Evolutionary conservation across 2,329 filamentous ascomycete species (phyloP).

Genomic region (Paecilomyces niveus): DNA sequence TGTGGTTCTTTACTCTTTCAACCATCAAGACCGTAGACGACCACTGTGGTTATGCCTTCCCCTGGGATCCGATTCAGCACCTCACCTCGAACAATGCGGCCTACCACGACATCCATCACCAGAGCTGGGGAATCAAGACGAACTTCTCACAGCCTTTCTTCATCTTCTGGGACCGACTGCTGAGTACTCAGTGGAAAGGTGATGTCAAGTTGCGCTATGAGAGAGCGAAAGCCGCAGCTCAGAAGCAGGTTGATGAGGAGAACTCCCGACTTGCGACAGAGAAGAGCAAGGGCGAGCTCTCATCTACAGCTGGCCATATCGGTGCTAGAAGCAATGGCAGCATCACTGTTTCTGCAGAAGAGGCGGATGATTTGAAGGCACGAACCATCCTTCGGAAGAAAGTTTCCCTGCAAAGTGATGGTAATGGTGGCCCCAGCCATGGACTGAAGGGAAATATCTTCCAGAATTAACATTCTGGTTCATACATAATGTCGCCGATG

Average conservation of each 20-base stretch:
- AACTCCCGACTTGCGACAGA: constrained; percentile 19
- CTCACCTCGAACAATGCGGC: constrained; percentile 91
- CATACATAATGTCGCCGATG: background rate
- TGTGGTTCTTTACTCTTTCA: constrained; percentile 81
- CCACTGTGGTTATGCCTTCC: constrained; percentile 93
- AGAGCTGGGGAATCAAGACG: constrained; percentile 94
- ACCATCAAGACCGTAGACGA: constrained; percentile 97
- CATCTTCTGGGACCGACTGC: constrained; percentile 82
- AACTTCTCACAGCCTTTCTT: constrained; percentile 55
- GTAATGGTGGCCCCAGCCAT: background rate
- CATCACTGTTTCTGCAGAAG: background rate
- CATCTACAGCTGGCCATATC: background rate
- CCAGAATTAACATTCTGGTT: background rate
- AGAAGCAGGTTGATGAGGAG: constrained; percentile 50
- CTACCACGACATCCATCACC: constrained; percentile 97
- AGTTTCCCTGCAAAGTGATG: background rate
- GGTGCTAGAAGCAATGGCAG: background rate
- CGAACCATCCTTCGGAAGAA: background rate
- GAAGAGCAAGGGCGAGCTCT: background rate
- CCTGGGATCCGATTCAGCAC: constrained; percentile 88
- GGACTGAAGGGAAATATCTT: background rate
- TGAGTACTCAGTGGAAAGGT: constrained; percentile 78
- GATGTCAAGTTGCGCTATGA: constrained; percentile 55
- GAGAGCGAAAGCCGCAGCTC: constrained; percentile 47
- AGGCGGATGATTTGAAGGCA: background rate